Conservation (phyloP, 2,329 filamentous ascomycete species). For the Sclerotinia trifoliorum region DNA sequence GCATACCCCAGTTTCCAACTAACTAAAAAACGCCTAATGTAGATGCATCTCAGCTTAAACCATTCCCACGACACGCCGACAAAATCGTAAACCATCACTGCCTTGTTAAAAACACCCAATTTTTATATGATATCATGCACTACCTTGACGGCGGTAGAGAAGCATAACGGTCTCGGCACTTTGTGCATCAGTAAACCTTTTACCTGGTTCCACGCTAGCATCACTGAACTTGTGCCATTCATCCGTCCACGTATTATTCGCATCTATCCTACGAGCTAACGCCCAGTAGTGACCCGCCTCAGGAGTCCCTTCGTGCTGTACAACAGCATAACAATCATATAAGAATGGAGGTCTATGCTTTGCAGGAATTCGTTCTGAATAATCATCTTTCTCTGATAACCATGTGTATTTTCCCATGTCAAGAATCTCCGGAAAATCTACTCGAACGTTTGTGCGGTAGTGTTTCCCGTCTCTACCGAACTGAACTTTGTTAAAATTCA, state of each 20-base stretch:
- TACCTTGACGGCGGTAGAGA: conserved; percentile 13
- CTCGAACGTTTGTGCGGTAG: background rate
- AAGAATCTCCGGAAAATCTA: conserved; percentile 10
- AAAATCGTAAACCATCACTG: background rate
- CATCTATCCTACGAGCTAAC: conserved; percentile 17
- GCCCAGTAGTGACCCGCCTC: conserved; percentile 14
- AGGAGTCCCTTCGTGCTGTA: background rate
- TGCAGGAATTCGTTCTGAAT: conserved; percentile 5
- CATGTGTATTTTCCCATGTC: conserved; percentile 21
- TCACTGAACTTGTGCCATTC: conserved; percentile 22
- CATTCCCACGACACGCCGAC: background rate
- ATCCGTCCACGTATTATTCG: conserved; percentile 10
- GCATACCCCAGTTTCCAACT: conserved; percentile 6
- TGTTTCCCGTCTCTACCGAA: too few species aligned
- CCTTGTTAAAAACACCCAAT: background rate
- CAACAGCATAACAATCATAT: conserved; percentile 19
- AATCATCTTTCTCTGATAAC: conserved; percentile 10
- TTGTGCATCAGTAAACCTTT: conserved; percentile 18
- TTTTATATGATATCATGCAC: background rate
- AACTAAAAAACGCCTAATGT: conserved; percentile 10
- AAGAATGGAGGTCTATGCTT: conserved; percentile 19
- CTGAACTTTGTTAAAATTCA: too few species aligned
- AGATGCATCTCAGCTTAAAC: background rate
- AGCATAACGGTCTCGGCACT: background rate
- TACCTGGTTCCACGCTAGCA: background rate